A percentile compares a stretch with the other conserved stretches of the same genome.
These are phyloP conservation scores for Vitis hybrid DNA, from an alignment of 177 flowering plant genomes.

Conservation along the genomic window DNA sequence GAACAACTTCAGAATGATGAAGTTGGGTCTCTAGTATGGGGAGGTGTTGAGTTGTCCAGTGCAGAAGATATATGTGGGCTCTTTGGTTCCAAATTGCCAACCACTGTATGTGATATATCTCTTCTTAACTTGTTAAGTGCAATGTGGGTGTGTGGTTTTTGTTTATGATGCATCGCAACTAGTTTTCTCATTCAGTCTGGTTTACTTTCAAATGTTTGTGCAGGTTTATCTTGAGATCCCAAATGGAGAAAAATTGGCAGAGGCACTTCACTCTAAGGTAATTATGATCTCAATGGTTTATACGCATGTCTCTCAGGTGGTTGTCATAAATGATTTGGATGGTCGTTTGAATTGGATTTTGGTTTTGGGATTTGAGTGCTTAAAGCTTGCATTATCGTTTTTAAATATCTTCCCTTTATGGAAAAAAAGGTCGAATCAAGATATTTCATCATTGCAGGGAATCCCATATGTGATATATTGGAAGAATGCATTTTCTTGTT, in stretches of 20 bases:
- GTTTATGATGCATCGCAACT: no score
- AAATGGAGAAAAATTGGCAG: conserved; percentile 76
- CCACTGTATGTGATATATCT: conserved; percentile 55
- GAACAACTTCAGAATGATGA: conserved; percentile 47
- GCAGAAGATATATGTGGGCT: conserved; percentile 59
- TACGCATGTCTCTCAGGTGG: background rate
- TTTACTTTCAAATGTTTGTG: conserved; percentile 15
- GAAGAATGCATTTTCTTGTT: conserved; percentile 54
- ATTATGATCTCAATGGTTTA: background rate
- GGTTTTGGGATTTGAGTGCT: background rate
- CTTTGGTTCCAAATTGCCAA: conserved; percentile 65
- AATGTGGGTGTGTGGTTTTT: background rate
- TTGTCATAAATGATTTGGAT: background rate
- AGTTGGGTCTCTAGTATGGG: conserved; percentile 70
- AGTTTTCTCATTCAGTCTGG: background rate
- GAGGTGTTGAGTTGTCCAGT: conserved; percentile 47
- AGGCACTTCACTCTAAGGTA: conserved; percentile 77
- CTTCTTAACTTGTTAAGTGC: background rate
- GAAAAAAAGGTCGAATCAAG: background rate
- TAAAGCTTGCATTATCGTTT: background rate
- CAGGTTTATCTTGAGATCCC: conserved; percentile 90
- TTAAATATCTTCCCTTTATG: background rate
- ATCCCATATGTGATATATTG: conserved; percentile 90
- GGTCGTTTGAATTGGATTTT: background rate
- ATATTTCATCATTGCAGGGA: conserved; percentile 55